Evolutionary conservation across 1,284 basidiomycete species (phyloP), one percentile per base, ranked within the genome.

Genomic region (Ceratobasidium sp.): DNA sequence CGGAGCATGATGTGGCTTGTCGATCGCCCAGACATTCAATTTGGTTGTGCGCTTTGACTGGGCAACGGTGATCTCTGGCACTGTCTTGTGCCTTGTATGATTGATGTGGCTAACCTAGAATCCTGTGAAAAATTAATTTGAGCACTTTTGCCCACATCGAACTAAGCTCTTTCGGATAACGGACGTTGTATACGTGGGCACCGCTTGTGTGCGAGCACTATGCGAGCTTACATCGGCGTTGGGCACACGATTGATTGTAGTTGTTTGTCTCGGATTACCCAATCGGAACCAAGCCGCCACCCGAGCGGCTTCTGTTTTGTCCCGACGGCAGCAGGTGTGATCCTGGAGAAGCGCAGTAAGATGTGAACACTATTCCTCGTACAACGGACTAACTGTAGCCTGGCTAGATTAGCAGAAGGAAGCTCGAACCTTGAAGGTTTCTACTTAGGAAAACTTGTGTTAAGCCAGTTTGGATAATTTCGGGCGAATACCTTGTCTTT

Each of bases 221-320:
- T 13, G 42, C 42, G 17, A 1, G n/a, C n/a, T n/a, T n/a, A n/a
- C n/a, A n/a, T n/a, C n/a, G n/a, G n/a, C n/a, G n/a, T n/a, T n/a
- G n/a, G n/a, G n/a, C n/a, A n/a, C n/a, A n/a, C 49, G 7, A 51
- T 28, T 28, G 54, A 56, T 5, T 56, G 49, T 8, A 13, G 10
- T 56, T 56, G 35, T 64, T 63, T 39, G 61, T 15, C 4, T 47
- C 5, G n/a, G n/a, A 11, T 2, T 49, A 20, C 5, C 68, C 54
- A 71, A 71, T 28, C 60, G 45, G 7, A 26, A 23, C 42, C 71
- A 75, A 75, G 26, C 61, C 71, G 71, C 71, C 71, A 75, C 71
- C 26, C 15, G 28, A 49, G 58, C n/a, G 23, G 23, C 42, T 45
- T 31, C n/a, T 53, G 31, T 53, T 75, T 64, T 75, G 31, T 35